Evolutionary conservation across 169 alveolate genomes (phyloP).

Genomic region (Plasmodium coatneyi): DNA sequence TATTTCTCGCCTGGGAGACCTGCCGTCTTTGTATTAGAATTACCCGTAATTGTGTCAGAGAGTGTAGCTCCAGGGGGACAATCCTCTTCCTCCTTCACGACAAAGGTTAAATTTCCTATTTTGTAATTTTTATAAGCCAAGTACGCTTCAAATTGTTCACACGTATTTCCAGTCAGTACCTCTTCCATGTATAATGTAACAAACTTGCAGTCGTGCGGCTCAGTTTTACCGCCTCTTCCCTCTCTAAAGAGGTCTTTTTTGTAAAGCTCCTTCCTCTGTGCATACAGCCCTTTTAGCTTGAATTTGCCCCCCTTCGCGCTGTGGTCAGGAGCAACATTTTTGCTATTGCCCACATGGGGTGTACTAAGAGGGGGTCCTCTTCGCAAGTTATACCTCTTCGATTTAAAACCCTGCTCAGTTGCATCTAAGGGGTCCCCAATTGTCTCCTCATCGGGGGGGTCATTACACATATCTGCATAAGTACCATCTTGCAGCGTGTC

Average conservation of each 20-base stretch:
- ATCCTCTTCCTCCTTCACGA: conserved; percentile 25
- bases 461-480: not conserved
- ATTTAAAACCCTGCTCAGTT: not conserved
- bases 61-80: not conserved
- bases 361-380: not conserved
- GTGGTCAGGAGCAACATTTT: not conserved
- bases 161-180: conserved; percentile 2
- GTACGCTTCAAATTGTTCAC: conserved; percentile 10
- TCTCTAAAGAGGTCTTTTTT: not conserved
- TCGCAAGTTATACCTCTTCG: not conserved
- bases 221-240: not conserved
- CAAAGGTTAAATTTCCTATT: conserved; percentile 36
- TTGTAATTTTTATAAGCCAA: conserved; percentile 29
- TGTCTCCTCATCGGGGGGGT: not conserved
- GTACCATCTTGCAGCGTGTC: not conserved
- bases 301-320: not conserved
- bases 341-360: not conserved
- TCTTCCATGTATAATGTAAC: conserved; percentile 43
- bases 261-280: conserved; percentile 8
- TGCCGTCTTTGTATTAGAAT: not conserved
- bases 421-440: not conserved
- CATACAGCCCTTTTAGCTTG: conserved; percentile 19
- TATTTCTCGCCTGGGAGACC: not conserved
- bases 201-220: not conserved
- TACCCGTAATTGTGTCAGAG: conserved; percentile 11